Base-by-base conservation (phyloP, 768 basidiomycete genomes). In the Tricholoma terreum region DNA sequence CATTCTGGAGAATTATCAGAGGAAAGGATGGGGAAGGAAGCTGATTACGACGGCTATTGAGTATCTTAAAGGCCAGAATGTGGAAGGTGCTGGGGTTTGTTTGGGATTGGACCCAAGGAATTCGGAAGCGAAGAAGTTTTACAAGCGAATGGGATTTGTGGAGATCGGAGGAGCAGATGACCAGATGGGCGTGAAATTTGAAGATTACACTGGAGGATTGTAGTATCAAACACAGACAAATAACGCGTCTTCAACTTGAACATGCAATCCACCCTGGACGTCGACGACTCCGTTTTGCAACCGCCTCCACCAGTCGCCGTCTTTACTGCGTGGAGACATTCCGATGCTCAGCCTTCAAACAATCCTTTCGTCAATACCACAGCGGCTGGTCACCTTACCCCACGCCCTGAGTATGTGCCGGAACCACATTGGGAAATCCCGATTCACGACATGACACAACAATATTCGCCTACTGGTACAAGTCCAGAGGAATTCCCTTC, bases 91-190 rank as follows among this genome's bases (percentile, higher is more conserved):
- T 10, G 78, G 80, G 1, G 68, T 92, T 30, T 91, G 88, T 86
- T 69, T 92, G 33, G 89, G 85, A 3, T 66, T 89, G 67, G 83
- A 90, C 66, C 78, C 82, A 22, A 74, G 79, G 63, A 92, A 92
- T 69, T 69, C 68, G 21, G 75, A 71, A 12, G 89, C 87, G 22
- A 79, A 75, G 59, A 71, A 64, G 57, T 90, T 90, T 70, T 92
- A 91, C 66, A 69, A 69, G 56, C 76, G 72, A 54, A 52, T 92
- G 52, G 88, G 87, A 10, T 91, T 90, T 68, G 70, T 73, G 67
- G 65, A 68, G 12, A 78, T 90, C 52, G 77, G 80, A 17, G 85
- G 81, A 0, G 80, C 79, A 14, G 77, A 76, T 33, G 73, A 69
- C 9, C 69, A 74, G 56, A 65, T 89, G 70, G 87, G 86, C 2